Conservation (phyloP, 257 asterid species). For the Penstemon eatonii region DNA sequence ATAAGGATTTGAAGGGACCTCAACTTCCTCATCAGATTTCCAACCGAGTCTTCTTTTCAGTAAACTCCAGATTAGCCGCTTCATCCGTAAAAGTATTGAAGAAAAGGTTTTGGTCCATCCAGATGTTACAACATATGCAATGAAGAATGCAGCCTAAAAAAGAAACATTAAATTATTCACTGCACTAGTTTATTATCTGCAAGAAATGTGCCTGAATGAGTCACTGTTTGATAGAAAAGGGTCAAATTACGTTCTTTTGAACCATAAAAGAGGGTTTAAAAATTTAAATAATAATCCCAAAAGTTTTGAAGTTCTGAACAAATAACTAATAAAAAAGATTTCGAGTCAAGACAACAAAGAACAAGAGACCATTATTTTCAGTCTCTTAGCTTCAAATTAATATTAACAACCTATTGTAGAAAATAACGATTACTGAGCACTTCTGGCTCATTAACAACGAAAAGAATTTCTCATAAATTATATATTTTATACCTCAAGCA, state of each 20-base stretch:
- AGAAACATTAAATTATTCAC: slow-evolving; percentile 9
- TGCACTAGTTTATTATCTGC: slow-evolving; percentile 12
- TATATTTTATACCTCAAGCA: not conserved
- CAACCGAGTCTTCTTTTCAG: slow-evolving; percentile 45
- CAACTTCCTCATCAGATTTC: slow-evolving; percentile 50
- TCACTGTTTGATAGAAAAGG: not conserved
- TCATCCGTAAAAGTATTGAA: slow-evolving; percentile 58
- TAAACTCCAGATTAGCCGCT: slow-evolving; percentile 42
- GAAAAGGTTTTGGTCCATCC: slow-evolving; percentile 91
- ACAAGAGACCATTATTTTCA: not conserved
- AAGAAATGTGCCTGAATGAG: slow-evolving; percentile 7
- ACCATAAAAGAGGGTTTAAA: not conserved
- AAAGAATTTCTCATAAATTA: not conserved
- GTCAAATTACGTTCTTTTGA: not conserved
- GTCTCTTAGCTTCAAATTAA: not conserved
- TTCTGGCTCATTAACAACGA: not conserved
- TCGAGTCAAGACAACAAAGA: not conserved
- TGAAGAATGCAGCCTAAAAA: slow-evolving; percentile 87
- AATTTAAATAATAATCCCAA: not conserved
- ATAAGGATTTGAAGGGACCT: slow-evolving; percentile 79
- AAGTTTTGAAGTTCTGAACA: not conserved
- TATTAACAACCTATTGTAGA: not conserved
- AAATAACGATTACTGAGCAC: not conserved
- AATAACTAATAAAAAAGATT: not conserved
- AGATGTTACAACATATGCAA: slow-evolving; percentile 93